Evolutionary conservation across 2,329 filamentous ascomycete species (phyloP).

Genomic region (Botrytis fragariae): DNA sequence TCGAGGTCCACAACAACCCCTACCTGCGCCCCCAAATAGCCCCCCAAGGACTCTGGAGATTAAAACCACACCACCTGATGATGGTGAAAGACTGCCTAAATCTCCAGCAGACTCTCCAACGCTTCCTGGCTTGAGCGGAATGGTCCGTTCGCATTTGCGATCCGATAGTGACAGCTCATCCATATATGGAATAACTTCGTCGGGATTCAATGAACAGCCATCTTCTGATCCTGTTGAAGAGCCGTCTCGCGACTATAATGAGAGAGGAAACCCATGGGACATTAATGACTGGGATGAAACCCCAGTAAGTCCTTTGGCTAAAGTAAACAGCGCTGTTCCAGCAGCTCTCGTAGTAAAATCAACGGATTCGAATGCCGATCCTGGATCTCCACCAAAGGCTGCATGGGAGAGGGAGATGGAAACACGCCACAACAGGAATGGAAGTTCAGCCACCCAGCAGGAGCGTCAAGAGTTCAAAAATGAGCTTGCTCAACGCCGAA

Average conservation of each 20-base stretch:
- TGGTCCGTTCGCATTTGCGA: slow-evolving; percentile 82
- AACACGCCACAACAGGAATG: slow-evolving; percentile 45
- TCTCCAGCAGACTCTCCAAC: slow-evolving; percentile 68
- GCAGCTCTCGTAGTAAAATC: slow-evolving; percentile 24
- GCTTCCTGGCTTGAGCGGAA: slow-evolving; percentile 70
- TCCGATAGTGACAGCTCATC: slow-evolving; percentile 80
- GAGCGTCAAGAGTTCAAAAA: slow-evolving; percentile 70
- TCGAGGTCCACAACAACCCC: slow-evolving; percentile 7
- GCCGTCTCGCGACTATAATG: slow-evolving; percentile 38
- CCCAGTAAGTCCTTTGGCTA: slow-evolving; percentile 13
- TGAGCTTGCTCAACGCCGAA: slow-evolving; percentile 68
- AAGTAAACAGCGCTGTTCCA: slow-evolving; percentile 23
- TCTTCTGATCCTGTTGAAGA: slow-evolving; percentile 39
- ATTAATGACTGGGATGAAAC: slow-evolving; percentile 36
- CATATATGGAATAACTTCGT: slow-evolving; percentile 58
- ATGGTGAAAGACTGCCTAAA: slow-evolving; percentile 9
- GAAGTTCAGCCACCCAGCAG: slow-evolving; percentile 50
- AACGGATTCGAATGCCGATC: slow-evolving; percentile 21
- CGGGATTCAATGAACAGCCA: slow-evolving; percentile 43
- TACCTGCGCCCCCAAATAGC: slow-evolving; percentile 7
- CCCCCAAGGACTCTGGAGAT: slow-evolving; percentile 2
- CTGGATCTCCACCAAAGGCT: slow-evolving; percentile 24
- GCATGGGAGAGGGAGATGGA: slow-evolving; percentile 36
- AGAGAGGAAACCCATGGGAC: slow-evolving; percentile 48
- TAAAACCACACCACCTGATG: slow-evolving; percentile 16